Base-by-base conservation (phyloP, 495 filamentous ascomycete species). In the Daldinia childiae region DNA sequence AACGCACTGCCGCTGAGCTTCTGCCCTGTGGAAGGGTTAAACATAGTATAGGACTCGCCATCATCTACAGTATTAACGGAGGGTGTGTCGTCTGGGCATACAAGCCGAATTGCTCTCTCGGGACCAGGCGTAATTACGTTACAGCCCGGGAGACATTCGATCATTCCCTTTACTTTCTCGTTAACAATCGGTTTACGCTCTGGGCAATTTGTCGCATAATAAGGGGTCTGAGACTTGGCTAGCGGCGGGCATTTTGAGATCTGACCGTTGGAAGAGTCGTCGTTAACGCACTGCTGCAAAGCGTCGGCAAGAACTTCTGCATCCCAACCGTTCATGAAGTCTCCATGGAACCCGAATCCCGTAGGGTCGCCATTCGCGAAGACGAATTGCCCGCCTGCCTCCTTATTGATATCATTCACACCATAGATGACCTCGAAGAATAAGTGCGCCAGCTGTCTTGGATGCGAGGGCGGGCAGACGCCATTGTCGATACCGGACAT, bases 291-390 rank as follows among this genome's bases (percentile, higher is more conserved):
- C 55, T 74, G 78, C 63, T 88, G 79, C 59, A 90, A 76, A 54
- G 86, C 87, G 17, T 82, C 78, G 72, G 91, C 84, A n/a, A 92
- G 84, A 58, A 84, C 79, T 1, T 74, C 62, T 56, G 82, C 76
- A 62, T 92, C 84, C 91, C 91, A 93, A 39, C 89, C 91, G 58
- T 90, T 87, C 52, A 93, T 78, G 77, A 92, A 92, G 76, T 92
- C 90, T 27, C 84, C 89, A 74, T 92, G 90, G 57, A 86, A 83
- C 8, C 81, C 82, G 74, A 78, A 86, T 43, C 85, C 85, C 7
- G 84, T 86, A 29, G 78, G 78, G 52, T 88, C 86, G 29, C 86
- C 86, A 68, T 85, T 87, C 51, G 88, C 77, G 67, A 86, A 86
- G 64, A 92, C 88, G 76, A 91, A 91, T 5, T 77, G 56, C n/a